phyloP scores from a whole-genome alignment of 225 moss, liverwort and hornwort species.

The Pleurozium schreberi region DNA sequence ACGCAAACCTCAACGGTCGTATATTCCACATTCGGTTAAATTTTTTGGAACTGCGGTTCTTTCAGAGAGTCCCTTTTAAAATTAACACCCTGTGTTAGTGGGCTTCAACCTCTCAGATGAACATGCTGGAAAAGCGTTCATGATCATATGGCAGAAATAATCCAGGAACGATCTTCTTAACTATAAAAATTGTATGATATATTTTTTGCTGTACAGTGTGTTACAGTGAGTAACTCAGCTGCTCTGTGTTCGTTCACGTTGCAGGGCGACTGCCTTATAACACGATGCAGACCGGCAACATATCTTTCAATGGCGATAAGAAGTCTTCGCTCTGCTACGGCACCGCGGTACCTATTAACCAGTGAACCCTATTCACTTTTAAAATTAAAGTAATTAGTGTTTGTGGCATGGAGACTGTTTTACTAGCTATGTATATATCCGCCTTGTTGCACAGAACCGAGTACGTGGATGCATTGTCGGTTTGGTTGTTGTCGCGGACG shows the following conservation, averaged over 20 bases:
- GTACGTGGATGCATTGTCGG: background rate
- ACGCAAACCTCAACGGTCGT: background rate
- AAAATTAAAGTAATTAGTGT: no score
- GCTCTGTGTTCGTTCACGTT: background rate
- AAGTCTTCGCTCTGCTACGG: conserved; percentile 23
- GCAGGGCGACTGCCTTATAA: conserved; percentile 27
- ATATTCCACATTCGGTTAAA: background rate
- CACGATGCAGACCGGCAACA: conserved; percentile 10
- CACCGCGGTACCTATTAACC: background rate
- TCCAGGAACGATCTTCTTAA: background rate
- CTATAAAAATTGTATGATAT: no score
- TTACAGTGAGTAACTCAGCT: background rate
- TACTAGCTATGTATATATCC: no score
- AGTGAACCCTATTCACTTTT: background rate
- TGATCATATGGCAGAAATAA: no score
- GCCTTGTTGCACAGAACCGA: background rate
- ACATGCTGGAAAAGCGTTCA: no score
- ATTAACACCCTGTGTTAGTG: background rate
- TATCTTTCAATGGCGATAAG: conserved; percentile 23
- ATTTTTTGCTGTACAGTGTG: no score
- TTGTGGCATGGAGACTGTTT: background rate
- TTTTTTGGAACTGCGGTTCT: background rate
- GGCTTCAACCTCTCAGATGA: background rate
- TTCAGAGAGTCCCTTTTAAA: background rate
- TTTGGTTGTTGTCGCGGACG: background rate